Percentiles rank a stretch among this genome's conserved stretches.
Conservation (phyloP, 2,329 filamentous ascomycete genomes). For the Verticillium longisporum region DNA sequence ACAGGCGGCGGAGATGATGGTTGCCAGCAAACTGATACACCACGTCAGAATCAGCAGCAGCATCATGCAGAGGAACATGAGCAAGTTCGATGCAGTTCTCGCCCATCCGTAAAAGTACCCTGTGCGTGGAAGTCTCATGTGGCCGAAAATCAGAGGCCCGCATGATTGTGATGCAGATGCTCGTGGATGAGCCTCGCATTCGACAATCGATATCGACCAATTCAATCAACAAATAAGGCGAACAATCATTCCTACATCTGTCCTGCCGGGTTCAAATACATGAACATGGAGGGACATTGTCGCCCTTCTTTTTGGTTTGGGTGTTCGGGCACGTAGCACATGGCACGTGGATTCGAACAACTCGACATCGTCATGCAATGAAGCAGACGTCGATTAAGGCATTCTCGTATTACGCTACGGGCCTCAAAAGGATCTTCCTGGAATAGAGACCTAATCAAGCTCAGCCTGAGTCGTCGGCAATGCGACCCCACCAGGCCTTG, state of each 20-base stretch:
- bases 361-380: not conserved
- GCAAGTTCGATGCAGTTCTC: not conserved
- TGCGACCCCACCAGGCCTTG: not conserved
- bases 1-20: slow-evolving; percentile 11
- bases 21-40: not conserved
- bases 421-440: not conserved
- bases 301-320: too few relatives aligned
- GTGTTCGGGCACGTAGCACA: not conserved
- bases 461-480: not conserved
- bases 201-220: too few relatives aligned
- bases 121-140: too few relatives aligned
- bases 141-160: too few relatives aligned
- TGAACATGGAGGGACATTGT: too few relatives aligned
- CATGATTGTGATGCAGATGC: too few relatives aligned
- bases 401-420: not conserved
- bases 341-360: not conserved
- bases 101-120: too few relatives aligned
- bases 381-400: not conserved
- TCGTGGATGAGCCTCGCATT: too few relatives aligned
- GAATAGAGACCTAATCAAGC: not conserved
- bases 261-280: too few relatives aligned
- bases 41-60: not conserved
- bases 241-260: too few relatives aligned
- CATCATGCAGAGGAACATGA: not conserved
- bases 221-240: too few relatives aligned